These are phyloP conservation scores for Pythium plurisporium DNA, from an alignment of 352 stramenopile species.

Conservation along the genomic window DNA sequence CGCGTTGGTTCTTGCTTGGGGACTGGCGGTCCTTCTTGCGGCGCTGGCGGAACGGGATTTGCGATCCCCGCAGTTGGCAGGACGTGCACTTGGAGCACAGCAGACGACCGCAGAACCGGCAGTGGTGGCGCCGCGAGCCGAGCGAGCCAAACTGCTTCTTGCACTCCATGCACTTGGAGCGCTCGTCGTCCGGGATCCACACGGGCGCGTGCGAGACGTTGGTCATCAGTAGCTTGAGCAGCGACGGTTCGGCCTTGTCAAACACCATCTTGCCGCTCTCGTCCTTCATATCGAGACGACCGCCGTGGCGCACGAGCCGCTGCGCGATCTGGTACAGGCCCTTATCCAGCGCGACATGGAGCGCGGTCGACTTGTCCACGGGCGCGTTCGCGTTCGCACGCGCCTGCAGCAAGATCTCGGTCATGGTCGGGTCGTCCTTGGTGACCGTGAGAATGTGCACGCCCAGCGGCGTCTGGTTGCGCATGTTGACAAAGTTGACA, in stretches of 20 bases:
- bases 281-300: constrained; percentile 72
- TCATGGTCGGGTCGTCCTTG: constrained; percentile 69
- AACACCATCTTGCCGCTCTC: constrained; percentile 75
- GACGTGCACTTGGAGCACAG: constrained; percentile 74
- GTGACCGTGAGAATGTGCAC: constrained; percentile 78
- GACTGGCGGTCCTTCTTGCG: constrained; percentile 54
- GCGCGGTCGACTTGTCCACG: constrained; percentile 59
- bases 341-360: constrained; percentile 74
- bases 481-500: constrained; percentile 56
- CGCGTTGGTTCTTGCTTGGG: constrained; percentile 51
- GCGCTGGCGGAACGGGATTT: constrained; percentile 45
- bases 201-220: constrained; percentile 80
- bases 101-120: constrained; percentile 77
- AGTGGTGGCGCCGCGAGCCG: constrained; percentile 73
- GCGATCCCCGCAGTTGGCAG: constrained; percentile 31
- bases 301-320: constrained; percentile 74
- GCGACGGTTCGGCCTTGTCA: constrained; percentile 73
- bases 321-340: constrained; percentile 69
- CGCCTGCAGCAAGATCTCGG: constrained; percentile 77
- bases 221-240: constrained; percentile 63
- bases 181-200: constrained; percentile 74
- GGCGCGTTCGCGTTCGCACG: constrained; percentile 63
- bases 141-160: constrained; percentile 63
- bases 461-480: constrained; percentile 65
- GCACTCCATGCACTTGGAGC: constrained; percentile 78